Percentiles rank a stretch among this genome's conserved stretches.
Evolutionary conservation across 1,139 yeast genomes (phyloP).

Genomic region (Hansenula lynferdii): DNA sequence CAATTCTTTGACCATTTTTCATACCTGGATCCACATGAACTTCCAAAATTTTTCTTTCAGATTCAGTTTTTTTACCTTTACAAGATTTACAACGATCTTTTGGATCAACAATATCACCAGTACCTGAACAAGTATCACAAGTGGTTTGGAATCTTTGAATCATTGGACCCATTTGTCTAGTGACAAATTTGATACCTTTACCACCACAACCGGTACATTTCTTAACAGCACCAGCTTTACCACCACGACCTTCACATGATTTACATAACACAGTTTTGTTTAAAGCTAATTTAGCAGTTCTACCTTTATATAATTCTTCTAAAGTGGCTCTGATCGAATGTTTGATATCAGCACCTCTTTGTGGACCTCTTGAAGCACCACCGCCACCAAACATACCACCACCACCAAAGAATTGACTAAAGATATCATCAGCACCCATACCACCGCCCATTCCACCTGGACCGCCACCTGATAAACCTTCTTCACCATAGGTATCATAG

Average conservation of each 20-base stretch:
- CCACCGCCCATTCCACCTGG: slow-evolving; percentile 78
- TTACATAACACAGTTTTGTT: slow-evolving; percentile 89
- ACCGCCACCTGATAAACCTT: slow-evolving; percentile 76
- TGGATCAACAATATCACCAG: slow-evolving; percentile 84
- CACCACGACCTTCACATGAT: slow-evolving; percentile 92
- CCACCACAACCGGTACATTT: slow-evolving; percentile 87
- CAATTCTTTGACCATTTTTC: slow-evolving; percentile 90
- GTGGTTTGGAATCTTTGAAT: slow-evolving; percentile 95
- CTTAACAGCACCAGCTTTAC: slow-evolving; percentile 87
- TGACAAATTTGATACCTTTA: slow-evolving; percentile 85
- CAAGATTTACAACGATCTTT: slow-evolving; percentile 88
- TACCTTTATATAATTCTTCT: slow-evolving; percentile 94
- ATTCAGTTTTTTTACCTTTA: slow-evolving; percentile 81
- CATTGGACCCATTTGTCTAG: slow-evolving; percentile 99
- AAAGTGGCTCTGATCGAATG: slow-evolving; percentile 83
- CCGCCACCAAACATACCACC: slow-evolving; percentile 48
- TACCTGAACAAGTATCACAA: slow-evolving; percentile 90
- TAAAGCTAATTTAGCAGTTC: slow-evolving; percentile 88
- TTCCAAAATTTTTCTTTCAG: slow-evolving; percentile 89
- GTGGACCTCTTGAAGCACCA: slow-evolving; percentile 79
- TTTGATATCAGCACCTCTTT: slow-evolving; percentile 83
- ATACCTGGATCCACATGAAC: slow-evolving; percentile 97
- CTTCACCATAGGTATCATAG: slow-evolving; percentile 90
- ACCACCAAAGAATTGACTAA: slow-evolving; percentile 92
- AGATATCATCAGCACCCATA: slow-evolving; percentile 73